Conservation (phyloP, 179 eudicot genomes). For the Dionaea muscipula region DNA sequence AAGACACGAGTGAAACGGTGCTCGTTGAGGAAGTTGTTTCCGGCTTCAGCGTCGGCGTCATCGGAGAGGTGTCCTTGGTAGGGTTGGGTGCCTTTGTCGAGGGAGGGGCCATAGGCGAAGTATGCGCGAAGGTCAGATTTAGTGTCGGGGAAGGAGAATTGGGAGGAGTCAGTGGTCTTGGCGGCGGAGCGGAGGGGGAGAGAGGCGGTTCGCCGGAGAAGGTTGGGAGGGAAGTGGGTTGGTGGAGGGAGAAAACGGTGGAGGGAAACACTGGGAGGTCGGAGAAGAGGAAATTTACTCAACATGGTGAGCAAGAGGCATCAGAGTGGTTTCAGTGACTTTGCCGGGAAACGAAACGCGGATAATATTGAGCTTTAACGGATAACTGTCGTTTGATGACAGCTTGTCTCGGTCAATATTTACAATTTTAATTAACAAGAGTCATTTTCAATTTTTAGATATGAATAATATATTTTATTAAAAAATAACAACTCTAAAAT, state of each 20-base stretch:
- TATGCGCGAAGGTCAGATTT: neutral
- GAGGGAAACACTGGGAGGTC: slow-evolving; percentile 8
- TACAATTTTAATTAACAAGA: no score
- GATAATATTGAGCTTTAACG: no score
- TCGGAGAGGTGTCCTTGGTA: slow-evolving; percentile 11
- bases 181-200: slow-evolving; percentile 16
- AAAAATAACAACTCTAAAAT: no score
- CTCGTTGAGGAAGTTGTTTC: slow-evolving; percentile 24
- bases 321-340: no score
- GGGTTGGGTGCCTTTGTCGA: slow-evolving; percentile 44
- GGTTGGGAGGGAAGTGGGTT: neutral
- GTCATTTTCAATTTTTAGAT: no score
- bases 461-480: no score
- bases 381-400: no score
- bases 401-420: no score
- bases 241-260: slow-evolving; percentile 14
- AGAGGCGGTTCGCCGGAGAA: no score
- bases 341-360: no score
- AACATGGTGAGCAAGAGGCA: no score
- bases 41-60: slow-evolving; percentile 8
- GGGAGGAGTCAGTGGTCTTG: slow-evolving; percentile 8
- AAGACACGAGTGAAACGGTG: slow-evolving; percentile 47
- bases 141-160: slow-evolving; percentile 5
- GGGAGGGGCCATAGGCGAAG: slow-evolving; percentile 70
- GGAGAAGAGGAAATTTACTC: slow-evolving; percentile 2